Base-by-base conservation (phyloP, 352 stramenopile genomes). In the Phytophthora ramorum region DNA sequence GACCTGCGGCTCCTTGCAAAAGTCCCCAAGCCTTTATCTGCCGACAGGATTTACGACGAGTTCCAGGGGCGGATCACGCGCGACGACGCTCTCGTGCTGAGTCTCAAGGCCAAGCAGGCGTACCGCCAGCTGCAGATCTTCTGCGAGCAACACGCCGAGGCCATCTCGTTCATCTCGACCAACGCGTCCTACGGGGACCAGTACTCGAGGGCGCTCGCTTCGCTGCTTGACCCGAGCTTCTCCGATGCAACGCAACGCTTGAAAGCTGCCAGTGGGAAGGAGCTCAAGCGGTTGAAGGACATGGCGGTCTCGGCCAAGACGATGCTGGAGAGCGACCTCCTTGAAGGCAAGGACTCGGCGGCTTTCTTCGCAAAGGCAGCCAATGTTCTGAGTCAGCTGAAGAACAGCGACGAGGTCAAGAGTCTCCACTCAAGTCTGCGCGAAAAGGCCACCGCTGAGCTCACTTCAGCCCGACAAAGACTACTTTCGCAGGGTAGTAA, bases 141-240 rank as follows among this genome's bases (percentile, higher is more conserved):
- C 40, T 95, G 85, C 30, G 87, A 93, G 43, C 66, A 89, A 45
- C 78, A 95, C 56, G 80, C 82, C 1, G 74, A 90, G 38, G 73
- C 81, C 14, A 89, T 95, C 16, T 92, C 85, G 38, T 90, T 91
- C 24, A 73, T 93, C 9, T 92, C 85, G 3, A 92, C 82, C 2
- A 93, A 92, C 38, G 76, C 78, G 2, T 67, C 67, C 16, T 93
- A 92, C 49, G 76, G 85, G 13, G 76, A 89, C 19, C 79, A 92
- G 47, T 95, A 95, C 58, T 78, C 78, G 0, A 49, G 76, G 43
- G 77, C 84, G 9, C 51, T 95, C 5, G 57, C 59, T 26, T 86
- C 81, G 9, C 46, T 92, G 22, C 63, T 95, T 2, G 86, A 92
- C 40, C 85, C 87, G 6, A 81, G 83, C 24, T 70, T 95, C 17